phyloP scores from a whole-genome alignment of 495 filamentous ascomycete genomes.

The Cercophora samala region DNA sequence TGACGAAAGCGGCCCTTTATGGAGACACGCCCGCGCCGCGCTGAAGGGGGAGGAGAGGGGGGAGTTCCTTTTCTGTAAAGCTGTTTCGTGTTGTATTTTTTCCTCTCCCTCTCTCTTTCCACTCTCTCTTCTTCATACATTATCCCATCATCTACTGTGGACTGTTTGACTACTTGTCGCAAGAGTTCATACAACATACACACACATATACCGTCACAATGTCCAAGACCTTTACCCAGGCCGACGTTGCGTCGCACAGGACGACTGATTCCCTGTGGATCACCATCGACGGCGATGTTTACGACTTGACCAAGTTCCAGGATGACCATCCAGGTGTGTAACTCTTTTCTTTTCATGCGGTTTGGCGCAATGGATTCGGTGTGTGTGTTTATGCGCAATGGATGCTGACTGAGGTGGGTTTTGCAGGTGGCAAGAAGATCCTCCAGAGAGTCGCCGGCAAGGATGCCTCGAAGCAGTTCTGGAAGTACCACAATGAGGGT shows the following conservation, averaged over 20 bases:
- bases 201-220: conserved; percentile 49
- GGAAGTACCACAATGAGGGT: conserved; percentile 96
- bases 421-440: conserved; percentile 91
- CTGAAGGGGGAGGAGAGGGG: not conserved
- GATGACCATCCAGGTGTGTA: conserved; percentile 80
- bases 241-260: conserved; percentile 87
- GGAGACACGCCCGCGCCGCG: conserved; percentile 6
- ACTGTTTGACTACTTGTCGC: conserved; percentile 1
- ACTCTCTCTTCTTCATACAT: conserved; percentile 6
- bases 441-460: conserved; percentile 91
- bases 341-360: not conserved
- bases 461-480: conserved; percentile 97
- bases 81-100: not conserved
- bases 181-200: conserved; percentile 1
- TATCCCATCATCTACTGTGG: not conserved
- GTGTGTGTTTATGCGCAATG: not conserved
- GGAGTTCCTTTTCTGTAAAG: not conserved
- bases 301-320: conserved; percentile 91
- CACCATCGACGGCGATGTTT: conserved; percentile 92
- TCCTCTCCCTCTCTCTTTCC: conserved; percentile 6
- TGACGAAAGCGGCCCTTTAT: conserved; percentile 21
- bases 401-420: conserved; percentile 15
- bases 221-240: conserved; percentile 80
- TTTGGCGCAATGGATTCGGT: not conserved
- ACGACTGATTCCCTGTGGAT: conserved; percentile 84